These are phyloP conservation scores for Anthracocystis panici-leucophaei DNA, from an alignment of 1,284 basidiomycete species.

Conservation along the genomic window DNA sequence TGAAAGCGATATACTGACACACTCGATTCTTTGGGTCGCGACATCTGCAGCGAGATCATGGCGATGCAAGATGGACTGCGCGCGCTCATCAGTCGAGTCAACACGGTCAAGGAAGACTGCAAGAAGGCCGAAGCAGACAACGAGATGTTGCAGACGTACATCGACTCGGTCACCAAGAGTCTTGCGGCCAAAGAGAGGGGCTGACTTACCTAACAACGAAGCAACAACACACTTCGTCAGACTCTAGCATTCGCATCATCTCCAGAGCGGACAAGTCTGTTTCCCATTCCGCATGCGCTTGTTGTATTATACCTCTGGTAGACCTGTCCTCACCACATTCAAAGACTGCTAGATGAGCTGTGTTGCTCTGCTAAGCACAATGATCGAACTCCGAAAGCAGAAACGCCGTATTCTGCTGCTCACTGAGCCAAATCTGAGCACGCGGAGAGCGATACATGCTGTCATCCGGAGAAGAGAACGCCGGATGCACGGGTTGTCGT, in stretches of 20 bases:
- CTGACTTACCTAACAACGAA: constrained; percentile 2
- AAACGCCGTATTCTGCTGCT: too few species aligned
- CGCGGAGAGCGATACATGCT: not conserved
- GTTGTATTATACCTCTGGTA: not conserved
- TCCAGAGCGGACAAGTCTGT: not conserved
- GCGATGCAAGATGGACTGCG: constrained; percentile 62
- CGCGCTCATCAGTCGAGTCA: constrained; percentile 59
- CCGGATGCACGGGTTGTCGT: not conserved
- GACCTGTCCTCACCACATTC: not conserved
- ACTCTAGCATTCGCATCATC: not conserved
- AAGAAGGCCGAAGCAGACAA: constrained; percentile 67
- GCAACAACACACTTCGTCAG: not conserved
- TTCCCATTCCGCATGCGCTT: not conserved
- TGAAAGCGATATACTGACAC: not conserved
- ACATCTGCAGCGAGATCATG: constrained; percentile 53
- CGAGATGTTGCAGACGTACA: constrained; percentile 68
- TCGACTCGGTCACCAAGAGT: constrained; percentile 69
- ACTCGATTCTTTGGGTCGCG: not conserved
- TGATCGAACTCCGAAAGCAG: not conserved
- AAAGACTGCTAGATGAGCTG: too few species aligned
- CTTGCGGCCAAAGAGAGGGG: constrained; percentile 63
- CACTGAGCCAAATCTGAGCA: too few species aligned
- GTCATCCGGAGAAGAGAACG: too few species aligned
- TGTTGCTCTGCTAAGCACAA: not conserved
- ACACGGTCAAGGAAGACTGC: constrained; percentile 64